Conservation (phyloP, 2,329 filamentous ascomycete genomes). For the Colletotrichum plurivorum region DNA sequence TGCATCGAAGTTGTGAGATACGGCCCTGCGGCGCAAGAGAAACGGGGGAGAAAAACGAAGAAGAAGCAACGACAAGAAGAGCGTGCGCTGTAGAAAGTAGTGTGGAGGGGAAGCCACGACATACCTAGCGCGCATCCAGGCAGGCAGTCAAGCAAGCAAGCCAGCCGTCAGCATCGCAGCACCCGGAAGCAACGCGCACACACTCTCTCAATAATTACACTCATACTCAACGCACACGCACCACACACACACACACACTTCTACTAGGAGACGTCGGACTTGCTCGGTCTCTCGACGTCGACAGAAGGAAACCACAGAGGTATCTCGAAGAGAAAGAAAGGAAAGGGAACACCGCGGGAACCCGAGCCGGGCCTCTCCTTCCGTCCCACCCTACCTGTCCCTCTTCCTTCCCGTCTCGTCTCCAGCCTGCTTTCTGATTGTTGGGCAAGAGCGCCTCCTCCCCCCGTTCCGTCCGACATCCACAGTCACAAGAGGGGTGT, state of each 20-base stretch:
- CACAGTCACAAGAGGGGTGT: slow-evolving; percentile 26
- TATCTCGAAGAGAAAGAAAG: slow-evolving; percentile 7
- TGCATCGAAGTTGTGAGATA: slow-evolving; percentile 30
- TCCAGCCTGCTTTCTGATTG: slow-evolving; percentile 18
- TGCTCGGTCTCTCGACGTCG: too few species aligned
- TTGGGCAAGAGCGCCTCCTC: slow-evolving; percentile 20
- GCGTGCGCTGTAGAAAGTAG: slow-evolving; percentile 1
- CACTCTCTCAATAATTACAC: too few species aligned
- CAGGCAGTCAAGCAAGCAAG: neutral
- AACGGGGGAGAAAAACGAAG: slow-evolving; percentile 20
- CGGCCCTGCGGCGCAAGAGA: slow-evolving; percentile 20
- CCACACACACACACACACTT: slow-evolving; percentile 1
- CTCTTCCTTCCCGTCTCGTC: slow-evolving; percentile 20
- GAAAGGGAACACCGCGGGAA: slow-evolving; percentile 1
- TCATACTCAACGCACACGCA: too few species aligned
- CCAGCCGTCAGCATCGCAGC: slow-evolving; percentile 15
- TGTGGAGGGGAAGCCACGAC: slow-evolving; percentile 22
- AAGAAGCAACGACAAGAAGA: neutral
- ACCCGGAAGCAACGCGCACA: slow-evolving; percentile 1
- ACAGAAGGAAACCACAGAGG: too few species aligned
- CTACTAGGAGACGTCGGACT: slow-evolving; percentile 13
- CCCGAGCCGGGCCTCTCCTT: slow-evolving; percentile 21
- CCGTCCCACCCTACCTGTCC: slow-evolving; percentile 9
- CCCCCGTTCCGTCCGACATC: slow-evolving; percentile 2
- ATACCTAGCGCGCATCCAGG: neutral